These are phyloP conservation scores for Neurospora sp. DNA, from an alignment of 495 filamentous ascomycete species.

Conservation along the genomic window DNA sequence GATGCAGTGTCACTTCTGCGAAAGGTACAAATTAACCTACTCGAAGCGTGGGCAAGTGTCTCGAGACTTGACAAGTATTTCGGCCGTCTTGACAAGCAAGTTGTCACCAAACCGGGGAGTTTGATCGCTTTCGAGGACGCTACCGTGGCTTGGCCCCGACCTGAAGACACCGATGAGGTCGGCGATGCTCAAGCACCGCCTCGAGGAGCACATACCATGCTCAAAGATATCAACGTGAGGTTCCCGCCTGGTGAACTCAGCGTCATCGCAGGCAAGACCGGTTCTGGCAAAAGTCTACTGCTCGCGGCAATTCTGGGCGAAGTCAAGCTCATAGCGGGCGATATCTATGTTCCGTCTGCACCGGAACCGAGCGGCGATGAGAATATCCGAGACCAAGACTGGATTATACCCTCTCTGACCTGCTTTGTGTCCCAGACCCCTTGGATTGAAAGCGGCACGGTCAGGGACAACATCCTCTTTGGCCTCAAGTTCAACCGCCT, in stretches of 20 bases:
- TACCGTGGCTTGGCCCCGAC: conserved; percentile 19
- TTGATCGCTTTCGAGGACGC: conserved; percentile 15
- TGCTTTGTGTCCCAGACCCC: conserved; percentile 52
- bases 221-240: conserved; percentile 44
- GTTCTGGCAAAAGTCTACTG: conserved; percentile 49
- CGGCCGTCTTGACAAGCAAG: conserved; percentile 11
- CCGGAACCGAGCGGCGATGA: conserved; percentile 18
- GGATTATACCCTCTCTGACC: conserved; percentile 49
- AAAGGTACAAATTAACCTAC: conserved; percentile 12
- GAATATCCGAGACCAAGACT: conserved; percentile 34
- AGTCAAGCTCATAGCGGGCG: conserved; percentile 36
- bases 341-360: conserved; percentile 31
- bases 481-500: conserved; percentile 35
- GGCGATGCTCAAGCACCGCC: conserved; percentile 6
- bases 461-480: conserved; percentile 50
- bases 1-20: conserved; percentile 15
- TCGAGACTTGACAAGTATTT: conserved; percentile 20
- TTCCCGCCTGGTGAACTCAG: conserved; percentile 51
- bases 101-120: conserved; percentile 7
- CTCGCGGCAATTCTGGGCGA: conserved; percentile 49
- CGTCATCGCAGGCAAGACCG: conserved; percentile 47
- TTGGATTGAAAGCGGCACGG: conserved; percentile 46
- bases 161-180: conserved; percentile 12
- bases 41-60: conserved; percentile 20
- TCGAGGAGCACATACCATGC: conserved; percentile 13